These are phyloP conservation scores for Amanita jacksonii DNA, from an alignment of 768 basidiomycete species.

Conservation along the genomic window DNA sequence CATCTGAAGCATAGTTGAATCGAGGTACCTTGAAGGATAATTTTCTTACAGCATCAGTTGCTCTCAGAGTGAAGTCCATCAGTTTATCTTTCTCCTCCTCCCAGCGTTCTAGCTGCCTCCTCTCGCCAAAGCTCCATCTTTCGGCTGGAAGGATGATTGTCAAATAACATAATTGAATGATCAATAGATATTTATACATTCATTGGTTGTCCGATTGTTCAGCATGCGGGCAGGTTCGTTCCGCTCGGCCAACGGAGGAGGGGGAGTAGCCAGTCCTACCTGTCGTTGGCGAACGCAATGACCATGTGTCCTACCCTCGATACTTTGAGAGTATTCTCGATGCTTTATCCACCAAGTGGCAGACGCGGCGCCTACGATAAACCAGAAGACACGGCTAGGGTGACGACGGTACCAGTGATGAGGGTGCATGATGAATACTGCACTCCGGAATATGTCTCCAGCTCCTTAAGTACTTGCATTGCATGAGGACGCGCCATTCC, in stretches of 20 bases:
- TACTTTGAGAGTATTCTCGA: conserved; percentile 21
- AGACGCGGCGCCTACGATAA: conserved; percentile 46
- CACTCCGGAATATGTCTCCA: neutral
- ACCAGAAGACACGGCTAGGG: conserved; percentile 62
- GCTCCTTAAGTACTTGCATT: neutral
- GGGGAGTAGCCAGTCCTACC: neutral
- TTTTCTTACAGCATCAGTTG: conserved; percentile 37
- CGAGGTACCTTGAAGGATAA: neutral
- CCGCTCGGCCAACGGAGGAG: conserved; percentile 2
- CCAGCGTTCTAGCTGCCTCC: conserved; percentile 25
- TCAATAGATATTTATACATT: neutral
- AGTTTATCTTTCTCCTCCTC: conserved; percentile 39
- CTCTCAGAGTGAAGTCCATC: conserved; percentile 35
- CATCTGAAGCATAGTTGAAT: conserved; percentile 30
- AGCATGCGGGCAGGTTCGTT: neutral
- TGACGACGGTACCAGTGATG: conserved; percentile 15
- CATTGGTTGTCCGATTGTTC: conserved; percentile 8
- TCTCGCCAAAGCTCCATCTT: conserved; percentile 12
- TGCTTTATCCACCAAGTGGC: conserved; percentile 33
- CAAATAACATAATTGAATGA: conserved; percentile 19
- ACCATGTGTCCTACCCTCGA: conserved; percentile 20
- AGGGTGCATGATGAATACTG: neutral
- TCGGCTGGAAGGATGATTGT: conserved; percentile 17
- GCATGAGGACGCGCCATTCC: neutral
- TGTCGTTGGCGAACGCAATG: conserved; percentile 21